Percentiles rank a stretch among this genome's conserved stretches.
Evolutionary conservation across 2,329 filamentous ascomycete genomes (phyloP).

Genomic region (Alternaria alternata): DNA sequence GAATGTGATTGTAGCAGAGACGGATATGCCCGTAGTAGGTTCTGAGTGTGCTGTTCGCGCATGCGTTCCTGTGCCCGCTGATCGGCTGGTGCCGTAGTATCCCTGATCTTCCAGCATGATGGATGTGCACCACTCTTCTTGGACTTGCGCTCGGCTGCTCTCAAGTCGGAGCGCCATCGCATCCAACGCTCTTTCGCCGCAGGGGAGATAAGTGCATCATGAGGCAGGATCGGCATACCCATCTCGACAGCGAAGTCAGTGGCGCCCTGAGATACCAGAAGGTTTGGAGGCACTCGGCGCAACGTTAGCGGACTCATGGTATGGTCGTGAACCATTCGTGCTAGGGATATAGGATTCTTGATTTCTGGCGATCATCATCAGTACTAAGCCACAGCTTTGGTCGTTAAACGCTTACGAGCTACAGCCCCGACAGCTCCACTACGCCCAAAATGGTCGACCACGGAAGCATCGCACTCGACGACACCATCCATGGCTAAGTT

Average conservation of each 20-base stretch:
- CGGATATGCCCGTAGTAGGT: slow-evolving; percentile 33
- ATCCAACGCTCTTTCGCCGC: slow-evolving; percentile 80
- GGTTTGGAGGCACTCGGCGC: slow-evolving; percentile 88
- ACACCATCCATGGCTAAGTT: slow-evolving; percentile 89
- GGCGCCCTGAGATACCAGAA: slow-evolving; percentile 86
- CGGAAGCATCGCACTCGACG: slow-evolving; percentile 93
- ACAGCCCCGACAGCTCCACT: slow-evolving; percentile 95
- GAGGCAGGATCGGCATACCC: slow-evolving; percentile 75
- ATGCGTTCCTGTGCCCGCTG: slow-evolving; percentile 43
- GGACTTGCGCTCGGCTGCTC: slow-evolving; percentile 63
- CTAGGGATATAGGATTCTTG: slow-evolving; percentile 89
- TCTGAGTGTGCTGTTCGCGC: slow-evolving; percentile 51
- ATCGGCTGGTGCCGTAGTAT: slow-evolving; percentile 35
- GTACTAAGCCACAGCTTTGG: slow-evolving; percentile 13
- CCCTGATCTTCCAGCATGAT: slow-evolving; percentile 37
- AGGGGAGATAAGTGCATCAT: slow-evolving; percentile 80
- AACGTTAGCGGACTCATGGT: slow-evolving; percentile 81
- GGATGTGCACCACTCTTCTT: slow-evolving; percentile 40
- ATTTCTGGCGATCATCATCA: slow-evolving; percentile 67
- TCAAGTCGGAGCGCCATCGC: slow-evolving; percentile 78
- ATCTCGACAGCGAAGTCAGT: slow-evolving; percentile 84
- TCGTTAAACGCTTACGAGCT: slow-evolving; percentile 70
- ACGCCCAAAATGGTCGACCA: slow-evolving; percentile 88
- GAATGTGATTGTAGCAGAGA: slow-evolving; percentile 23
- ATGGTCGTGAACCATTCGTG: slow-evolving; percentile 80